phyloP scores from a whole-genome alignment of 176 grass and related monocot genomes.

The Calamus simplicifolius region DNA sequence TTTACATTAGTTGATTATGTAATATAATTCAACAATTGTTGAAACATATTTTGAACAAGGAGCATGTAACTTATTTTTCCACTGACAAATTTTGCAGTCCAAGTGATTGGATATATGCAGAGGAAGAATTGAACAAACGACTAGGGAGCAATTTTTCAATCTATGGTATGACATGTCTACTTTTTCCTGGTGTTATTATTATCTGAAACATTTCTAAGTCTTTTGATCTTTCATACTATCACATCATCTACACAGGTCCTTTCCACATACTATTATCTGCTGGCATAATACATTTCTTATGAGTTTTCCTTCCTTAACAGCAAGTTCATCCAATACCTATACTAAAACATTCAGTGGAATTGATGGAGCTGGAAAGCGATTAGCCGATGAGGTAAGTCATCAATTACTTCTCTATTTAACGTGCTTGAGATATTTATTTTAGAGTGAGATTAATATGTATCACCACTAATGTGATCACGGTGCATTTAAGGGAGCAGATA shows the following conservation, averaged over 20 bases:
- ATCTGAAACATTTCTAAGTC: too few species aligned
- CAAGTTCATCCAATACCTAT: constrained; percentile 71
- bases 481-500: constrained; percentile 43
- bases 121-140: constrained; percentile 44
- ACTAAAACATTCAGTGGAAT: constrained; percentile 74
- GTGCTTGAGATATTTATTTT: too few species aligned
- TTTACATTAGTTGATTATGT: neutral
- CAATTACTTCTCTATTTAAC: neutral
- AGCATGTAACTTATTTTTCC: constrained; percentile 1
- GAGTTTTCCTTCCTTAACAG: constrained; percentile 29
- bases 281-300: too few species aligned
- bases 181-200: neutral
- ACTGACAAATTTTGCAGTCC: constrained; percentile 35
- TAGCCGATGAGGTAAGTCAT: constrained; percentile 74
- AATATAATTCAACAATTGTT: neutral
- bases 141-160: constrained; percentile 64
- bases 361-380: constrained; percentile 66
- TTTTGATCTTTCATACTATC: too few species aligned
- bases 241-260: too few species aligned
- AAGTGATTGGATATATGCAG: constrained; percentile 71
- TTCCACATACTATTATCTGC: too few species aligned
- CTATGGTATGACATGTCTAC: constrained; percentile 38
- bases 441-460: neutral
- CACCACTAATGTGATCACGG: constrained; percentile 2
- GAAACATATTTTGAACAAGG: too few species aligned